Conservation (phyloP, 352 stramenopile genomes). For the Peronospora farinosa region DNA sequence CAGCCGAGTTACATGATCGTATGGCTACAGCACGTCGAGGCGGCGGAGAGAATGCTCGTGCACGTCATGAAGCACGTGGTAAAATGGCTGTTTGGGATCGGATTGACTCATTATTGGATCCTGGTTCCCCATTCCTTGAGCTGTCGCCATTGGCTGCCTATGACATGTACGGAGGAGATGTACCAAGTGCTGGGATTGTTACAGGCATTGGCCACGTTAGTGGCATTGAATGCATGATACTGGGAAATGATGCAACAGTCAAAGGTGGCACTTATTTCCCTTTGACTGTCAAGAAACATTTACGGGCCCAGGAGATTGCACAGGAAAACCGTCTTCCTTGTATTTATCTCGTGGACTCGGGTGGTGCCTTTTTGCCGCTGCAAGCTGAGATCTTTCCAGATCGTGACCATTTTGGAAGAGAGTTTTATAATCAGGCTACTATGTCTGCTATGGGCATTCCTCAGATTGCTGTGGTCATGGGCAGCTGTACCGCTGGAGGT, state of each 20-base stretch:
- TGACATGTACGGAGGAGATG: slow-evolving; percentile 78
- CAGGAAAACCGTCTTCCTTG: slow-evolving; percentile 94
- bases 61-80: slow-evolving; percentile 63
- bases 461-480: slow-evolving; percentile 97
- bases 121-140: slow-evolving; percentile 94
- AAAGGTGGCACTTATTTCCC: slow-evolving; percentile 98
- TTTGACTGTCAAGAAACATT: slow-evolving; percentile 97
- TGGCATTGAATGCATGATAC: slow-evolving; percentile 92
- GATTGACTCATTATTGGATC: slow-evolving; percentile 92
- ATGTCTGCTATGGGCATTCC: slow-evolving; percentile 93
- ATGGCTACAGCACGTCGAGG: slow-evolving; percentile 48
- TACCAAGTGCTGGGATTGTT: slow-evolving; percentile 85
- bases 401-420: slow-evolving; percentile 93
- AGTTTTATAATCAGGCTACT: slow-evolving; percentile 98
- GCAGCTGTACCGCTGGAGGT: slow-evolving; percentile 95
- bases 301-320: slow-evolving; percentile 94
- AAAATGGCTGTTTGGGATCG: slow-evolving; percentile 89
- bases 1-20: slow-evolving; percentile 35
- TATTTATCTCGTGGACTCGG: slow-evolving; percentile 94
- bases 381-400: slow-evolving; percentile 98
- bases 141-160: slow-evolving; percentile 87
- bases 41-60: slow-evolving; percentile 55
- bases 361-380: slow-evolving; percentile 92
- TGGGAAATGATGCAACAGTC: slow-evolving; percentile 98
- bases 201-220: slow-evolving; percentile 85